These are phyloP conservation scores for Leucosporidium yakuticum DNA, from an alignment of 768 basidiomycete species.

Conservation along the genomic window DNA sequence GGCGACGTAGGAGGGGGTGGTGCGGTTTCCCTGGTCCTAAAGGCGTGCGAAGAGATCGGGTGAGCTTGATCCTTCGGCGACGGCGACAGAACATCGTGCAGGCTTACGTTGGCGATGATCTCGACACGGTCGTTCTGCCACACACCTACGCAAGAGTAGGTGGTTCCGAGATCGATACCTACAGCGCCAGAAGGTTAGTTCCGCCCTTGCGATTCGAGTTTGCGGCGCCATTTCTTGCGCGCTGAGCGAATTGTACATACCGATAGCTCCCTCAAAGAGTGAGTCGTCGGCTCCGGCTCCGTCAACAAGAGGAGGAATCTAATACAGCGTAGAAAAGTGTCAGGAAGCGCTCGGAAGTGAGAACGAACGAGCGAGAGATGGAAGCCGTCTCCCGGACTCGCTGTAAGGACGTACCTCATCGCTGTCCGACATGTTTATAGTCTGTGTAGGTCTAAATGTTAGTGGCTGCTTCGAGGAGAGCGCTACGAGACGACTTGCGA, in stretches of 20 bases:
- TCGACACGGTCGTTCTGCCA: constrained; percentile 99
- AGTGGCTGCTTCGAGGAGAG: background rate
- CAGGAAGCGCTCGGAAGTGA: background rate
- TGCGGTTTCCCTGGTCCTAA: constrained; percentile 97
- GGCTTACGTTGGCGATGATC: constrained; percentile 58
- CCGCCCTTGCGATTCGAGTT: no score
- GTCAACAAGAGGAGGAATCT: constrained; percentile 48
- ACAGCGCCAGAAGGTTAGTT: background rate
- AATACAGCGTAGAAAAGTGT: background rate
- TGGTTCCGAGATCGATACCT: constrained; percentile 45
- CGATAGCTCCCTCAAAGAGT: constrained; percentile 90
- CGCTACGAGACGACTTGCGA: no score
- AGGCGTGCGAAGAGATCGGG: background rate
- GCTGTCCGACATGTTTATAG: constrained; percentile 1
- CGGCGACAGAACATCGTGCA: background rate
- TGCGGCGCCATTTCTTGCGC: no score
- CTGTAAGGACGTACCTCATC: constrained; percentile 4
- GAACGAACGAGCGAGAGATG: no score
- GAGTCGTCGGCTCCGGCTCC: constrained; percentile 53
- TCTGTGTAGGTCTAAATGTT: background rate
- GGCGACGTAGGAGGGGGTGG: constrained; percentile 98
- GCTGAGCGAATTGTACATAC: constrained; percentile 42
- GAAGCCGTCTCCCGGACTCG: no score
- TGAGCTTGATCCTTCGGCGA: background rate
- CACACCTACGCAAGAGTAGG: constrained; percentile 98